These are phyloP conservation scores for Periconia digitata DNA, from an alignment of 2,329 filamentous ascomycete species.

Conservation along the genomic window DNA sequence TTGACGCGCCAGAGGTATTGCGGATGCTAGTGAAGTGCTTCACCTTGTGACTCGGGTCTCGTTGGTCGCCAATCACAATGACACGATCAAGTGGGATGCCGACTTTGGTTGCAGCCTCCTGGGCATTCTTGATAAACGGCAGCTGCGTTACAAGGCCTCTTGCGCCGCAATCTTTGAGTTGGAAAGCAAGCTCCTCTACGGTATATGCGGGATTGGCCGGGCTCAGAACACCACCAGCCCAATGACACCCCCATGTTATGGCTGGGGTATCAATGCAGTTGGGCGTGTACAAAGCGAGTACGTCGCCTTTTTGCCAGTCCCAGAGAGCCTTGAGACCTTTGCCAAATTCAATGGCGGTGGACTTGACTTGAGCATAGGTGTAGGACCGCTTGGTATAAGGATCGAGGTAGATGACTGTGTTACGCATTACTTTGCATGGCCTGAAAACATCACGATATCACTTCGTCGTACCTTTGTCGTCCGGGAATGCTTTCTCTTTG, in stretches of 20 bases:
- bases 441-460: not conserved
- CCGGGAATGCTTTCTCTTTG: conserved; percentile 64
- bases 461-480: conserved; percentile 66
- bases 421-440: conserved; percentile 7
- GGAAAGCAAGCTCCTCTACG: conserved; percentile 77
- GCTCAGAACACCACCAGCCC: conserved; percentile 80
- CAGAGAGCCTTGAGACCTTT: conserved; percentile 73
- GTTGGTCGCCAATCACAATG: conserved; percentile 71
- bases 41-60: conserved; percentile 59
- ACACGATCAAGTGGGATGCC: conserved; percentile 73
- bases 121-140: conserved; percentile 64
- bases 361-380: conserved; percentile 68
- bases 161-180: conserved; percentile 76
- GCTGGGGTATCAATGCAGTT: conserved; percentile 83
- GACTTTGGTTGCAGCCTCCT: conserved; percentile 67
- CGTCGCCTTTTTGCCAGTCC: conserved; percentile 81
- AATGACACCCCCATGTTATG: conserved; percentile 75
- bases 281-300: conserved; percentile 78
- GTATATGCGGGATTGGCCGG: conserved; percentile 90
- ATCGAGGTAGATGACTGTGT: conserved; percentile 75
- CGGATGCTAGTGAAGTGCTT: conserved; percentile 74
- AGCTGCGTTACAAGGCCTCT: conserved; percentile 75
- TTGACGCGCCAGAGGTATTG: conserved; percentile 61
- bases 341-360: conserved; percentile 72
- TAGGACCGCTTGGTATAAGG: conserved; percentile 69